phyloP scores from a whole-genome alignment of 1,284 basidiomycete genomes.

The Testicularia cyperi region DNA sequence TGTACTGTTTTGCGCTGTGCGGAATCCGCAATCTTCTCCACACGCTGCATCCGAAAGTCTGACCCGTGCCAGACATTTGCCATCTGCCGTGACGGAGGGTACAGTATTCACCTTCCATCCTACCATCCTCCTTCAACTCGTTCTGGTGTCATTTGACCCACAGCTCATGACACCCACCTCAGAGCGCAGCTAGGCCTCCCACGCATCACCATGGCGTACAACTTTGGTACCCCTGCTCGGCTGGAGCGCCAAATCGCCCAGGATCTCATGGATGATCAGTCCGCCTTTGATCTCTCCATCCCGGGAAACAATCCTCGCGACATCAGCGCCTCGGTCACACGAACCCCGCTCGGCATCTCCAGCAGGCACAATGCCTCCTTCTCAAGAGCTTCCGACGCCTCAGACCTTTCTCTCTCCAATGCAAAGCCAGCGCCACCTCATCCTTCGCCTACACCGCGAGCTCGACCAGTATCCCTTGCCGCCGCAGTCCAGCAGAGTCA shows the following conservation, averaged over 20 bases:
- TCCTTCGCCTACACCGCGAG: no score
- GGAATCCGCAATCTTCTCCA: no score
- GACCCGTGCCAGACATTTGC: no score
- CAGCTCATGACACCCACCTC: no score
- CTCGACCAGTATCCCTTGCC: conserved; percentile 15
- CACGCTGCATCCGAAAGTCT: no score
- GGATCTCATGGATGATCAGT: conserved; percentile 33
- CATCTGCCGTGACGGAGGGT: no score
- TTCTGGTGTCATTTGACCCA: no score
- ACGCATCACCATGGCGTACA: not conserved
- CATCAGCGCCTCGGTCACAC: conserved; percentile 23
- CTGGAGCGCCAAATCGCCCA: conserved; percentile 43
- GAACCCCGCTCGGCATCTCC: conserved; percentile 16
- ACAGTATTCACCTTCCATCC: no score
- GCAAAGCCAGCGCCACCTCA: conserved; percentile 12
- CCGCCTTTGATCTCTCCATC: conserved; percentile 38
- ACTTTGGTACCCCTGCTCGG: conserved; percentile 38
- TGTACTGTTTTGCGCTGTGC: no score
- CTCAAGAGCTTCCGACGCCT: conserved; percentile 29
- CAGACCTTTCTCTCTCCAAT: conserved; percentile 11
- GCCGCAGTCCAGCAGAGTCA: no score
- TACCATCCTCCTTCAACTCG: no score
- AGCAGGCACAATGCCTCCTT: conserved; percentile 35
- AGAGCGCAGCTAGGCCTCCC: no score
- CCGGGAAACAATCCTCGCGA: conserved; percentile 26